A percentile compares a stretch with the other conserved stretches of the same genome.
Conservation (phyloP, 495 filamentous ascomycete species). For the Xylaria palmicola region DNA sequence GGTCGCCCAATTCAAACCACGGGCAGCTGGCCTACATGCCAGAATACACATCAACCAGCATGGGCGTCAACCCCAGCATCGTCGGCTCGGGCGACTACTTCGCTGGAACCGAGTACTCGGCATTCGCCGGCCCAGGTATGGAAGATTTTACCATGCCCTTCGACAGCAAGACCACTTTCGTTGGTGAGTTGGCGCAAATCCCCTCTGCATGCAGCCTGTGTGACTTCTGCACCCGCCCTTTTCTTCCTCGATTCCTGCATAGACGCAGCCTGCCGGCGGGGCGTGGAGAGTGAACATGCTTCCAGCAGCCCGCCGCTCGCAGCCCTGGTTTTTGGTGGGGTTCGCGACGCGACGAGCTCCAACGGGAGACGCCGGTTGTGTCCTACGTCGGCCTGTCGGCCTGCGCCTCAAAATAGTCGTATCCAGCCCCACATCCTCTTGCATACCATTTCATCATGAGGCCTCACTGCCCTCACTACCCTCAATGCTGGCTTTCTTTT, state of each 20-base stretch:
- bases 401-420: constrained; percentile 53
- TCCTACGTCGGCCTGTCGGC: constrained; percentile 34
- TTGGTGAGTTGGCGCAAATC: constrained; percentile 70
- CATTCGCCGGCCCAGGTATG: constrained; percentile 43
- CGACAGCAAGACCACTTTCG: constrained; percentile 59
- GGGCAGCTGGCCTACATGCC: constrained; percentile 56
- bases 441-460: constrained; percentile 36
- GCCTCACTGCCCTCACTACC: constrained; percentile 57
- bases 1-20: constrained; percentile 72
- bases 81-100: constrained; percentile 61
- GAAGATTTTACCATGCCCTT: constrained; percentile 53
- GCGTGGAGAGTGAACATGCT: constrained; percentile 10
- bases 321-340: constrained; percentile 1
- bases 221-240: no score
- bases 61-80: constrained; percentile 66
- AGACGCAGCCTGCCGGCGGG: constrained; percentile 17
- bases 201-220: no score
- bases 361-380: constrained; percentile 29
- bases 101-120: constrained; percentile 56
- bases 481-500: constrained; percentile 58
- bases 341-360: constrained; percentile 13
- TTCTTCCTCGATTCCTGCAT: constrained; percentile 5
- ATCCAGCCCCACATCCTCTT: constrained; percentile 34
- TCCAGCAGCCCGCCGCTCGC: constrained; percentile 16
- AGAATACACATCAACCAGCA: constrained; percentile 61